Conservation (phyloP, 2,329 filamentous ascomycete species). For the Fusarium sp. region DNA sequence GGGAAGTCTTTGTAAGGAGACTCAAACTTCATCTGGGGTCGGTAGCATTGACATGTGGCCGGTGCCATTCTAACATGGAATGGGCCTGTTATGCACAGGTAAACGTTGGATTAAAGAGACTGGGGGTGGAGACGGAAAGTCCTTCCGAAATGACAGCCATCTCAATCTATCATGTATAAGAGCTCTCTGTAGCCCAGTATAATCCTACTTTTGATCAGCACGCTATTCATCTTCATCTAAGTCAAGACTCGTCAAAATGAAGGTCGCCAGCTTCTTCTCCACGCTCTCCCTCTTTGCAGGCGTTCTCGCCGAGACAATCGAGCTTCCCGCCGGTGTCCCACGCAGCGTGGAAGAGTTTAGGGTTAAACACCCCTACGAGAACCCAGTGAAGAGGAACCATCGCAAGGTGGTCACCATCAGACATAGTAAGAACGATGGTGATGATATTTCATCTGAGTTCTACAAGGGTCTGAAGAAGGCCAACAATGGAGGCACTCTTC, state of each 20-base stretch:
- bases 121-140: constrained; percentile 14
- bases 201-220: background rate
- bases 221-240: background rate
- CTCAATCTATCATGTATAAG: constrained; percentile 25
- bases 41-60: background rate
- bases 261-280: constrained; percentile 40
- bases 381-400: constrained; percentile 13
- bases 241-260: constrained; percentile 34
- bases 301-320: constrained; percentile 36
- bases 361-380: constrained; percentile 32
- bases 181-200: background rate
- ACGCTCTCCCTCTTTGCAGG: constrained; percentile 37
- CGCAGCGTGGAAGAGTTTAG: constrained; percentile 42
- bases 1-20: background rate
- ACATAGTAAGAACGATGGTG: constrained; percentile 62
- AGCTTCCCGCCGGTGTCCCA: constrained; percentile 45
- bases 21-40: constrained; percentile 4
- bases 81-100: background rate
- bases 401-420: constrained; percentile 36
- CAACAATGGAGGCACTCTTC: constrained; percentile 70
- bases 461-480: constrained; percentile 66
- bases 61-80: background rate
- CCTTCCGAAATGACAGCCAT: constrained; percentile 16
- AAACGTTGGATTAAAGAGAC: background rate
- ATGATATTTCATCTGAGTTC: constrained; percentile 70